Percentiles rank a stretch among this genome's conserved stretches.
Evolutionary conservation across 805 yeast species (phyloP).

Genomic region (Cyberlindnera galapagoensis): DNA sequence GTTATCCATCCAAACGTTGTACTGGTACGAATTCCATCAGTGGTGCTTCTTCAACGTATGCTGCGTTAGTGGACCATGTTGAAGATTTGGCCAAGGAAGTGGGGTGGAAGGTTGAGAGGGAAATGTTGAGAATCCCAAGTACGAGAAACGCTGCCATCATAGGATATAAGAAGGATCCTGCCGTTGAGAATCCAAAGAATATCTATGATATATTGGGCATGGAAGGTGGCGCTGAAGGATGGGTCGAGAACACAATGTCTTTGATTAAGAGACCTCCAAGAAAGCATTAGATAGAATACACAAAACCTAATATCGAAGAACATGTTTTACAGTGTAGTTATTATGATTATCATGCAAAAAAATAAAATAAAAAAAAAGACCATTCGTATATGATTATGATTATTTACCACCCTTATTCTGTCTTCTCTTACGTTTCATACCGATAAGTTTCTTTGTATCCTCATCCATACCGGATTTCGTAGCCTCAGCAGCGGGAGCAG

Average conservation of each 20-base stretch:
- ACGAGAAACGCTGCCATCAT: slow-evolving; percentile 89
- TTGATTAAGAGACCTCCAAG: slow-evolving; percentile 67
- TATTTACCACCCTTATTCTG: slow-evolving; percentile 32
- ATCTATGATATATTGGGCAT: slow-evolving; percentile 55
- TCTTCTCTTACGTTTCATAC: slow-evolving; percentile 62
- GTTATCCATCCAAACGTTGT: slow-evolving; percentile 47
- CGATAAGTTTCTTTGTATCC: slow-evolving; percentile 57
- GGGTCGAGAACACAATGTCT: slow-evolving; percentile 77
- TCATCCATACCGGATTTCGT: slow-evolving; percentile 38
- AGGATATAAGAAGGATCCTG: slow-evolving; percentile 43
- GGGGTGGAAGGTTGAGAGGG: slow-evolving; percentile 85
- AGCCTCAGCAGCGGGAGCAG: slow-evolving; percentile 5
- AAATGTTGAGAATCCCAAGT: slow-evolving; percentile 87
- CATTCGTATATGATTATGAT: too few species aligned
- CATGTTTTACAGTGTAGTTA: too few species aligned
- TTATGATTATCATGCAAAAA: too few species aligned
- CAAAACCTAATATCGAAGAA: not conserved
- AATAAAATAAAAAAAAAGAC: too few species aligned
- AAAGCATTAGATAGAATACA: slow-evolving; percentile 42
- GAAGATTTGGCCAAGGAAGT: slow-evolving; percentile 55
- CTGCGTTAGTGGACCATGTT: slow-evolving; percentile 80
- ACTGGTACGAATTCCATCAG: slow-evolving; percentile 16
- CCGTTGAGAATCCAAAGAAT: slow-evolving; percentile 21
- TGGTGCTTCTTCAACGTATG: slow-evolving; percentile 59
- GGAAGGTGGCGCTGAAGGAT: slow-evolving; percentile 88